A percentile compares a stretch with the other conserved stretches of the same genome.
Conservation (phyloP, 208 protist genomes). For the Acanthamoeba healyi region DNA sequence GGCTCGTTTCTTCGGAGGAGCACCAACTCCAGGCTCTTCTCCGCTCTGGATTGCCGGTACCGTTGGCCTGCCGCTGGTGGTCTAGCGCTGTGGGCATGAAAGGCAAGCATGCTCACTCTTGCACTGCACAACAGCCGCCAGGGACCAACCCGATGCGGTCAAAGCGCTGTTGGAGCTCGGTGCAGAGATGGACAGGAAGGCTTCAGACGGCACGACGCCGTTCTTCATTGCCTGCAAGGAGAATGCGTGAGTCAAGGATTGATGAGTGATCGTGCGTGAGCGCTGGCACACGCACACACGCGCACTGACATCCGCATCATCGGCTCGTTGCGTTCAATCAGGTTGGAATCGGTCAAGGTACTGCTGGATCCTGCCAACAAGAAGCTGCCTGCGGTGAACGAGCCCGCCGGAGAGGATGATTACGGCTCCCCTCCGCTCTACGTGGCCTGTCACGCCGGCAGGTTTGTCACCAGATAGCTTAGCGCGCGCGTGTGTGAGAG, state of each 20-base stretch:
- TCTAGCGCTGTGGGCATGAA: too few species aligned
- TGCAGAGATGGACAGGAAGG: background rate
- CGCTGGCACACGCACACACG: too few species aligned
- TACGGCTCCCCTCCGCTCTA: background rate
- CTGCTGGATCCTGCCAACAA: background rate
- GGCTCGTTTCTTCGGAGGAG: background rate
- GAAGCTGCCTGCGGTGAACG: background rate
- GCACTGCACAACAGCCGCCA: background rate
- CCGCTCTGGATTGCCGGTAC: slow-evolving; percentile 19
- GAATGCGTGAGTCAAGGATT: background rate
- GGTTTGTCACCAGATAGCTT: too few species aligned
- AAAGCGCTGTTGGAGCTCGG: background rate
- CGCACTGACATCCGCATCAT: too few species aligned
- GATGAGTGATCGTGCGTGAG: background rate
- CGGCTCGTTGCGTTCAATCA: too few species aligned
- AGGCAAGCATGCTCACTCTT: background rate
- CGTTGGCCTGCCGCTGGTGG: background rate
- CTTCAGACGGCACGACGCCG: background rate
- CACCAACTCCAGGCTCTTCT: background rate
- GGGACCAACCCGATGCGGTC: background rate
- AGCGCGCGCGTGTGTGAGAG: too few species aligned
- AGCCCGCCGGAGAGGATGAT: background rate
- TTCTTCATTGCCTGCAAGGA: background rate
- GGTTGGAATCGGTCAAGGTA: background rate
- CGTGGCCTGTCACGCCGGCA: background rate